Percentiles rank a stretch among this genome's conserved stretches.
Evolutionary conservation across 495 filamentous ascomycete genomes (phyloP).

Genomic region (Penicillium antarcticum): DNA sequence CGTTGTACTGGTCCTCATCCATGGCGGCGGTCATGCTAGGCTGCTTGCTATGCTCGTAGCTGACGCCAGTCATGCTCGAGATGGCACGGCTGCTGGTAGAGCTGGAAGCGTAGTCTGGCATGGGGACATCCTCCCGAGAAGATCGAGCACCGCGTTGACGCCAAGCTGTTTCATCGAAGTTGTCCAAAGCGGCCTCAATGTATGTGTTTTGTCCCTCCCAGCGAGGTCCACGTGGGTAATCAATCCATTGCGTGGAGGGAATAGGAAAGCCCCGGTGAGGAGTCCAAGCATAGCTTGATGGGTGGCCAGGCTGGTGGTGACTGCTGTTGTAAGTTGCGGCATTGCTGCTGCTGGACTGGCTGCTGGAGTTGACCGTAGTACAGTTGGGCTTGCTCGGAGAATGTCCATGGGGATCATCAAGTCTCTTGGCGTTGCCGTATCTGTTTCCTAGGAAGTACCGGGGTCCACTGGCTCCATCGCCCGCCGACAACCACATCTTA

Average conservation of each 20-base stretch:
- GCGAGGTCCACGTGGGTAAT: conserved; percentile 1
- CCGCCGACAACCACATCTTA: conserved; percentile 60
- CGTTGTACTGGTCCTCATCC: conserved; percentile 36
- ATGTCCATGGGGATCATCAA: conserved; percentile 46
- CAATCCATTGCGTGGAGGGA: conserved; percentile 13
- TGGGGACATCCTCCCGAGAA: conserved; percentile 47
- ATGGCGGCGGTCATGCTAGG: conserved; percentile 34
- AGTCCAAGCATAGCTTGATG: conserved; percentile 20
- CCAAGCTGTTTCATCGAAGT: conserved; percentile 30
- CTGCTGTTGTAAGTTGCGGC: conserved; percentile 7
- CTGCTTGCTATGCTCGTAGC: conserved; percentile 44
- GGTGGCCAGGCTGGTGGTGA: neutral
- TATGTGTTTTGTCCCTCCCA: conserved; percentile 28
- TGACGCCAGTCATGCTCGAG: conserved; percentile 43
- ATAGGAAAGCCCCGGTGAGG: conserved; percentile 21
- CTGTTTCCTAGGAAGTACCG: conserved; percentile 28
- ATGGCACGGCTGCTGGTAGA: conserved; percentile 42
- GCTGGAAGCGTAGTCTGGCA: conserved; percentile 49
- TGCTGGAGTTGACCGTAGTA: conserved; percentile 3
- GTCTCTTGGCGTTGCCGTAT: conserved; percentile 22
- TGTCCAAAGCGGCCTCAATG: conserved; percentile 25
- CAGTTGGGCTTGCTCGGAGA: conserved; percentile 39
- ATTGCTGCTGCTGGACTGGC: conserved; percentile 13
- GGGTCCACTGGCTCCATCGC: conserved; percentile 37
- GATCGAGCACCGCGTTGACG: conserved; percentile 38